Conservation (phyloP, 2,329 filamentous ascomycete species). For the Claviceps quebecensis region DNA sequence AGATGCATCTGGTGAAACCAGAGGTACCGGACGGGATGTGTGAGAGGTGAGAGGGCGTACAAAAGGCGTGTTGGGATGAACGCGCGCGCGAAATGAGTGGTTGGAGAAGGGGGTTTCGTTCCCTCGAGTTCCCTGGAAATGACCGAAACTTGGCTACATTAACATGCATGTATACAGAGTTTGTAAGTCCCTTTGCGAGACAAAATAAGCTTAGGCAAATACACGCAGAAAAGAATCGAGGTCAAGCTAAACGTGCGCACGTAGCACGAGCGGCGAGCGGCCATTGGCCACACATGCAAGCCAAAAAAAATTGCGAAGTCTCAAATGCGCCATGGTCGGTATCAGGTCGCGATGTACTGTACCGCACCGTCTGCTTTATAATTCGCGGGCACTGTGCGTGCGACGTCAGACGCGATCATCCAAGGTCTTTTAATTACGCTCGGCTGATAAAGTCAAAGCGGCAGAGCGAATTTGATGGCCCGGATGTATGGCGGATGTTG, state of each 20-base stretch:
- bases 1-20: constrained; percentile 2
- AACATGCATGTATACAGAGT: no score
- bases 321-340: background rate
- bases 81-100: background rate
- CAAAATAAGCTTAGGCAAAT: background rate
- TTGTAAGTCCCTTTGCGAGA: no score
- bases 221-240: background rate
- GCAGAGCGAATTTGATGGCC: background rate
- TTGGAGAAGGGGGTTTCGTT: background rate
- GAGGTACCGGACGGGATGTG: background rate
- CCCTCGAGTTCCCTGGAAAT: background rate
- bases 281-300: background rate
- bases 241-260: background rate
- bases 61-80: background rate
- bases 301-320: background rate
- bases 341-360: background rate
- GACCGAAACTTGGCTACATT: background rate
- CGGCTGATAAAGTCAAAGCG: background rate
- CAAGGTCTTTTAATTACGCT: background rate
- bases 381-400: background rate
- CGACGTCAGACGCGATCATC: background rate
- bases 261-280: background rate
- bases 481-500: no score
- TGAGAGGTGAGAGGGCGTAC: background rate
- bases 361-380: background rate